Base-by-base conservation (phyloP, 1,284 basidiomycete species). In the Crocinoboletus sp. region DNA sequence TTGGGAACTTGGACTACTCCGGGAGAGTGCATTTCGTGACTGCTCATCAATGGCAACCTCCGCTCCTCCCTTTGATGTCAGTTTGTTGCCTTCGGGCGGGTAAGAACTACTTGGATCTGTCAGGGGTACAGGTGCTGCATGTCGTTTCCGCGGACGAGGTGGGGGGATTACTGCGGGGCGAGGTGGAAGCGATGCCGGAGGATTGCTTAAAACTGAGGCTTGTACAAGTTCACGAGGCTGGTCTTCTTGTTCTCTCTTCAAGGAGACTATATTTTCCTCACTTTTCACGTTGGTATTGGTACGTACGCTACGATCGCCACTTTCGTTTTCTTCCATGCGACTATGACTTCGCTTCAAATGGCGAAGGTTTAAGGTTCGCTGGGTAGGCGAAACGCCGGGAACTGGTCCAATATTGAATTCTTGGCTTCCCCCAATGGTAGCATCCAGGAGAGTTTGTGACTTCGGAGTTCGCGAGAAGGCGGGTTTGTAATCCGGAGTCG, bases 261-360 rank as follows among this genome's bases (percentile, higher is more conserved):
- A 3, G 31, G 5, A 5, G 13, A 37, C 10, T 1, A 27, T 16
- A 2, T 13, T 23, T 12, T 49, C 63, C 41, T 65, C 64, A 34
- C 3, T 43, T 34, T 64, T 65, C 32, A 49, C 48, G 15, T n/a
- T n/a, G n/a, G n/a, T n/a, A n/a, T 15, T 46, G 12, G n/a, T 49
- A 11, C 51, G 56, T n/a, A 46, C 61, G 33, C 61, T 65, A 22
- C 64, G 55, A 35, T 66, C 63, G 11, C 61, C 63, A 28, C 49
- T 41, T 19, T 50, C 52, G 15, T 44, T 63, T 43, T 59, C 58
- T 38, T 63, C 62, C 15, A 51, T 33, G 15, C 49, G 59, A 12
- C 50, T 40, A 19, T 57, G 63, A 35, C 48, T 47, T 11, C 48
- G 52, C 30, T 61, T 66, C 37, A 63, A 38, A 44, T 63, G 61